Percentiles rank a stretch among this genome's conserved stretches.
phyloP scores from a whole-genome alignment of 2,329 filamentous ascomycete species.

The Penicillium sp. region DNA sequence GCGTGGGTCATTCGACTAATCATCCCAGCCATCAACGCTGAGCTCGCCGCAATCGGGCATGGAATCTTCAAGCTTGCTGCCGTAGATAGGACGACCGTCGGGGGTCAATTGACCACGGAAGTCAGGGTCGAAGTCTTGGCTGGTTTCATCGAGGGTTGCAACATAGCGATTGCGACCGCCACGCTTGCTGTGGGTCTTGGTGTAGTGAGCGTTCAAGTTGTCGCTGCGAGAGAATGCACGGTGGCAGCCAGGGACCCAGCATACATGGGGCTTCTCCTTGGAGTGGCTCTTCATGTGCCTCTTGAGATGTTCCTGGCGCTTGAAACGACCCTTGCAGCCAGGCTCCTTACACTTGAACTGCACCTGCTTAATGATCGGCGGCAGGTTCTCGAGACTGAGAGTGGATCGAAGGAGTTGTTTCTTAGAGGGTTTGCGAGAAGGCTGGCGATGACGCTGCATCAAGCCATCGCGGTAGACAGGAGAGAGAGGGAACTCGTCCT shows the following conservation, averaged over 20 bases:
- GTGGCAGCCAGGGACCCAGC: conserved; percentile 47
- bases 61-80: conserved; percentile 37
- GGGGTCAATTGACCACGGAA: conserved; percentile 46
- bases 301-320: conserved; percentile 53
- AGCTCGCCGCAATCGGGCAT: conserved; percentile 35
- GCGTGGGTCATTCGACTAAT: conserved; percentile 22
- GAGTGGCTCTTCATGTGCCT: conserved; percentile 52
- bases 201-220: conserved; percentile 49
- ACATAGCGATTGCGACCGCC: conserved; percentile 49
- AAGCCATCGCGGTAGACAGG: conserved; percentile 35
- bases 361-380: conserved; percentile 43
- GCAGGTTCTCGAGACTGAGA: conserved; percentile 38
- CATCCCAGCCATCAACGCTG: conserved; percentile 37
- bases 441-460: conserved; percentile 32
- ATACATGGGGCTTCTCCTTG: conserved; percentile 45
- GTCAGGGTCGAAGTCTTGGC: conserved; percentile 45
- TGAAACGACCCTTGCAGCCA: conserved; percentile 49
- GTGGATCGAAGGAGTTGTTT: conserved; percentile 31
- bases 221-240: conserved; percentile 47
- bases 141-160: conserved; percentile 46
- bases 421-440: conserved; percentile 38
- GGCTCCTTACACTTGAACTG: conserved; percentile 45
- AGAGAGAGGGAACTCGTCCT: conserved; percentile 38
- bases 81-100: conserved; percentile 44
- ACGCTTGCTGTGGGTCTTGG: conserved; percentile 49